Base-by-base conservation (phyloP, 139 green algal species). In the Asterochloris sp. region DNA sequence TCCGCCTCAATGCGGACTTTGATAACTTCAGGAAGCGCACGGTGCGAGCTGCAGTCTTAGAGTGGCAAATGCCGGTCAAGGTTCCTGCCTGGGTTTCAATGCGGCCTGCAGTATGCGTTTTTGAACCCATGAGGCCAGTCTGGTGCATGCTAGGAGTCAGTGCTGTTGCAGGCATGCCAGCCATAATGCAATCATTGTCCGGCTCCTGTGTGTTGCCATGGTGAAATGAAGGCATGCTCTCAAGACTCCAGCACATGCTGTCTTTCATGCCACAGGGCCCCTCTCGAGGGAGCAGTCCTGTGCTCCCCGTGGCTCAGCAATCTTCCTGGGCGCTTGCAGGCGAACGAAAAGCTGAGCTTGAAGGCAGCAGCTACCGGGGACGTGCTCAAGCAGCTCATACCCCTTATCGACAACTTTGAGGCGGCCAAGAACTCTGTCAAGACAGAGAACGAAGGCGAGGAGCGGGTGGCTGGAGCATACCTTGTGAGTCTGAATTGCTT, bases 1-100 rank as follows among this genome's bases (percentile, higher is more conserved):
- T 99, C 61, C 89, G 97, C 8, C 90, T 99, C 64, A 94, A 89
- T 63, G 97, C 97, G 15, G 97, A 99, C 85, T 99, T 99, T 89
- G 97, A 99, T n/a, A 99, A 99, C 90, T 99, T 98, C 93, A 88
- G 95, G 64, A 96, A 98, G 83, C 89, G 97, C 71, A 94, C 90
- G 69, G 76, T 78, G 29, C 21, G 77, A 13, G 17, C n/a, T 19
- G 61, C 73, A 77, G 14, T 14, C 76, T 69, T 1, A 6, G 38
- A 1, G 12, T 76, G 71, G 66, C 66, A 71, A 2, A 71, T 71
- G 66, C 66, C 66, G 9, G 38, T 10, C 6, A 54, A 6, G 38
- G 38, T 54, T 54, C 38, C 38, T 54, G 38, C 38, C 38, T 6
- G 38, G 38, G 4, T 54, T 54, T 6, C 38, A 54, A 54, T 54